Evolutionary conservation across 2,329 filamentous ascomycete genomes (phyloP).

Genomic region (Aspergillus fumigatus): DNA sequence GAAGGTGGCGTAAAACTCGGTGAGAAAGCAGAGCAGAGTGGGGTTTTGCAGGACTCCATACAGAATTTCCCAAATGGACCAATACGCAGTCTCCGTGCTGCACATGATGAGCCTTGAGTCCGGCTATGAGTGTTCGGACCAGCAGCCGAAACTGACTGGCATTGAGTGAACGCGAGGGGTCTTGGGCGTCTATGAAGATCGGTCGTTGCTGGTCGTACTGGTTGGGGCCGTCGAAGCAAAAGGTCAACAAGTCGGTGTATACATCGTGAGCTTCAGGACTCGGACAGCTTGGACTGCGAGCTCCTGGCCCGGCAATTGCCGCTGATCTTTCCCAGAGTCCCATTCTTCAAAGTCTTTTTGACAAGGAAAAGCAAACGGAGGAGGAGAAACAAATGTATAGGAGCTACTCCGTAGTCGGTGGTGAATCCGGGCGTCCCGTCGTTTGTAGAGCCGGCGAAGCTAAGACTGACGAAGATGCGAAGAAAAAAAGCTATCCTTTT

Average conservation of each 20-base stretch:
- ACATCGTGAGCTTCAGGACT: slow-evolving; percentile 8
- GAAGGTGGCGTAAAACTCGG: slow-evolving; percentile 4
- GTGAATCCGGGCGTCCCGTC: not conserved
- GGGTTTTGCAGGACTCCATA: slow-evolving; percentile 21
- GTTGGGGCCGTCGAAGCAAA: slow-evolving; percentile 34
- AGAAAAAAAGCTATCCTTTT: not conserved
- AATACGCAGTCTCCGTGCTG: slow-evolving; percentile 41
- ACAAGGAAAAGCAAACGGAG: not conserved
- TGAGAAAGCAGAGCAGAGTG: slow-evolving; percentile 3
- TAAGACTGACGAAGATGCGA: not conserved
- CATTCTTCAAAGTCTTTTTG: slow-evolving; percentile 10
- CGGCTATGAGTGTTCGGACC: slow-evolving; percentile 38
- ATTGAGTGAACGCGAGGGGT: slow-evolving; percentile 35
- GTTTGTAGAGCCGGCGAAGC: not conserved
- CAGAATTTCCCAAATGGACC: slow-evolving; percentile 40
- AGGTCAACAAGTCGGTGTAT: slow-evolving; percentile 40
- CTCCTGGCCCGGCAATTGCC: slow-evolving; percentile 11
- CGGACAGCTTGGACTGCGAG: not conserved
- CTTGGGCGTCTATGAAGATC: slow-evolving; percentile 41
- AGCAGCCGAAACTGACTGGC: slow-evolving; percentile 30
- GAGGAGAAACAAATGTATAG: not conserved
- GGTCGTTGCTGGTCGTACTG: slow-evolving; percentile 35
- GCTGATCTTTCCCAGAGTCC: slow-evolving; percentile 22
- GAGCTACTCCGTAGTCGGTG: not conserved
- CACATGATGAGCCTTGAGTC: slow-evolving; percentile 36